A percentile compares a stretch with the other conserved stretches of the same genome.
Evolutionary conservation across 192 early-diverging fungal species (phyloP).

Genomic region (Dissophora ornata): DNA sequence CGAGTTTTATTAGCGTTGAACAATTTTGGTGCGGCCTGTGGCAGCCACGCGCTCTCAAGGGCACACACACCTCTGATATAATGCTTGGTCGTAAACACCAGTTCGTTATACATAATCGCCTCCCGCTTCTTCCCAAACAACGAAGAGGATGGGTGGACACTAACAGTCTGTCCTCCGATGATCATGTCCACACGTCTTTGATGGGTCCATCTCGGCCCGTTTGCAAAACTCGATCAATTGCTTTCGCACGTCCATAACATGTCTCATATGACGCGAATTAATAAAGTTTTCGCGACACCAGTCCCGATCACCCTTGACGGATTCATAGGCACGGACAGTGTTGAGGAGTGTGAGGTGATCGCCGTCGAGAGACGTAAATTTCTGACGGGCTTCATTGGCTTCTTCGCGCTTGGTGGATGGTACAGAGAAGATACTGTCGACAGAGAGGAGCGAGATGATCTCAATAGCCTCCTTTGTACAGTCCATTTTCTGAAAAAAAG

Average conservation of each 20-base stretch:
- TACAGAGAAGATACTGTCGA: conserved; percentile 90
- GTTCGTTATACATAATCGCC: conserved; percentile 90
- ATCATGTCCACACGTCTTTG: conserved; percentile 78
- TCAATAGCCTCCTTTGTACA: conserved; percentile 92
- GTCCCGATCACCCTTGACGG: conserved; percentile 78
- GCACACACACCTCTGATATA: conserved; percentile 89
- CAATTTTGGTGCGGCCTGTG: conserved; percentile 82
- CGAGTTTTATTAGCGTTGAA: too few species aligned
- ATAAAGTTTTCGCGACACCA: conserved; percentile 97
- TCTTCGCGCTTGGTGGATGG: conserved; percentile 92
- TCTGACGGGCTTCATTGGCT: conserved; percentile 79
- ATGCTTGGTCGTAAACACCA: conserved; percentile 89
- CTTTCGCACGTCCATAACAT: conserved; percentile 87
- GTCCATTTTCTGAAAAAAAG: conserved; percentile 56
- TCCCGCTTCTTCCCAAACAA: conserved; percentile 84
- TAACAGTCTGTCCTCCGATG: conserved; percentile 74
- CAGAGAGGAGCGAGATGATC: conserved; percentile 91
- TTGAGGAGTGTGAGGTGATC: conserved; percentile 95
- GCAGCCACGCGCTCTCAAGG: conserved; percentile 86
- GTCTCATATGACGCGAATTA: conserved; percentile 84
- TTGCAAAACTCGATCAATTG: conserved; percentile 86
- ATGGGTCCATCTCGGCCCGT: conserved; percentile 74
- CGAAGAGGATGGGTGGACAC: conserved; percentile 90
- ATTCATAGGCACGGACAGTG: conserved; percentile 79
- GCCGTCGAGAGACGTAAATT: conserved; percentile 88